phyloP scores from a whole-genome alignment of 257 asterid genomes.

The Rubia yunnanensis region DNA sequence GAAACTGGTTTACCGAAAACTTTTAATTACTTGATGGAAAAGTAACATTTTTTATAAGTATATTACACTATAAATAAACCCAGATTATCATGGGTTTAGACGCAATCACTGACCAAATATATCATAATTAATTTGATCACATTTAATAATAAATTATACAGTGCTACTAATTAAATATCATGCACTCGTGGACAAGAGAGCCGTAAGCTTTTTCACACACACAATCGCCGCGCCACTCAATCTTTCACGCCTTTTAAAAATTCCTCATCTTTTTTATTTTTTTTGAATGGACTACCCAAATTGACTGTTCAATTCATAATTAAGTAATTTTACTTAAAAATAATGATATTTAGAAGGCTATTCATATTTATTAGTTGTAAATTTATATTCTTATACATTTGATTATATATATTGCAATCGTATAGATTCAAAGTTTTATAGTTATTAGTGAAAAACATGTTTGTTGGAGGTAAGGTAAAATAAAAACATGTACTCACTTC shows the following conservation, averaged over 20 bases:
- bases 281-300: background rate
- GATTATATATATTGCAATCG: background rate
- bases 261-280: too few relatives aligned
- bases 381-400: too few relatives aligned
- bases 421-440: too few relatives aligned
- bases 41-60: background rate
- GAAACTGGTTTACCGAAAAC: background rate
- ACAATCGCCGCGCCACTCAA: background rate
- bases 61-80: background rate
- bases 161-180: background rate
- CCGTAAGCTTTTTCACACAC: background rate
- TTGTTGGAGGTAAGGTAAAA: background rate
- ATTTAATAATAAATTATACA: background rate
- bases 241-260: background rate
- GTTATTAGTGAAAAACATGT: background rate
- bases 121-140: background rate
- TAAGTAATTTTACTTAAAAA: too few relatives aligned
- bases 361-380: background rate
- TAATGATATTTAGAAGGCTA: background rate
- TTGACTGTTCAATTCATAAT: background rate
- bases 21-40: background rate
- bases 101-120: conserved; percentile 3
- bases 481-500: background rate
- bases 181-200: background rate
- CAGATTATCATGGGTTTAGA: background rate